Evolutionary conservation across 768 basidiomycete genomes (phyloP).

Genomic region (Podaxis mareebaensis): DNA sequence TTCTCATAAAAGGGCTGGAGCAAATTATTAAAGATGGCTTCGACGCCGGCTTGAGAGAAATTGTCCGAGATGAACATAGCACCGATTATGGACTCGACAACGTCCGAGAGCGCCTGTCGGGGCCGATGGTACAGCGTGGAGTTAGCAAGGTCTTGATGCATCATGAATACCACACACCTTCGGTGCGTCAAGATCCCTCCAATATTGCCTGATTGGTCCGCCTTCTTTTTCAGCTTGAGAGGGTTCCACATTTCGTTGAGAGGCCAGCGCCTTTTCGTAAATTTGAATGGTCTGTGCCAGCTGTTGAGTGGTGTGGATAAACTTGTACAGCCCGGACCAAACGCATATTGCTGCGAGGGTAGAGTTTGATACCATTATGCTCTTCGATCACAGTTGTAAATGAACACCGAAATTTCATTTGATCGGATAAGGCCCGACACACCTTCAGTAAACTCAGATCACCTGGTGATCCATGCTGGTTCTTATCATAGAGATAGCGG

Average conservation of each 20-base stretch:
- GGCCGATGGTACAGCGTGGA: background rate
- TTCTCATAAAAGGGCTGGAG: conserved; percentile 79
- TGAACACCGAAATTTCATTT: conserved; percentile 5
- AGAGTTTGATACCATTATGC: conserved; percentile 85
- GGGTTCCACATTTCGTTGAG: conserved; percentile 49
- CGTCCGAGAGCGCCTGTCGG: conserved; percentile 69
- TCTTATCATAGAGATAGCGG: conserved; percentile 63
- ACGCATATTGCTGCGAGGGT: conserved; percentile 78
- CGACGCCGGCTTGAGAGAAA: conserved; percentile 60
- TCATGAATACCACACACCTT: conserved; percentile 49
- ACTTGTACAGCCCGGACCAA: conserved; percentile 60
- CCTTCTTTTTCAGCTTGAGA: conserved; percentile 46
- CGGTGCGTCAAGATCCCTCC: conserved; percentile 75
- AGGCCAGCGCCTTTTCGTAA: conserved; percentile 52
- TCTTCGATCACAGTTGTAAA: conserved; percentile 39
- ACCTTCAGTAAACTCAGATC: conserved; percentile 82
- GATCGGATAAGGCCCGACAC: conserved; percentile 15
- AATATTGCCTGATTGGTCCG: conserved; percentile 66
- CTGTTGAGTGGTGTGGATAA: conserved; percentile 58
- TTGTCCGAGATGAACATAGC: conserved; percentile 79
- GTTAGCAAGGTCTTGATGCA: background rate
- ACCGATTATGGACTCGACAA: conserved; percentile 79
- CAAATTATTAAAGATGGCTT: conserved; percentile 65
- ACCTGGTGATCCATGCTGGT: conserved; percentile 69
- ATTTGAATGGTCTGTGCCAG: conserved; percentile 50